Evolutionary conservation across 495 filamentous ascomycete species (phyloP).

Genomic region (Lentithecium fluviatile): DNA sequence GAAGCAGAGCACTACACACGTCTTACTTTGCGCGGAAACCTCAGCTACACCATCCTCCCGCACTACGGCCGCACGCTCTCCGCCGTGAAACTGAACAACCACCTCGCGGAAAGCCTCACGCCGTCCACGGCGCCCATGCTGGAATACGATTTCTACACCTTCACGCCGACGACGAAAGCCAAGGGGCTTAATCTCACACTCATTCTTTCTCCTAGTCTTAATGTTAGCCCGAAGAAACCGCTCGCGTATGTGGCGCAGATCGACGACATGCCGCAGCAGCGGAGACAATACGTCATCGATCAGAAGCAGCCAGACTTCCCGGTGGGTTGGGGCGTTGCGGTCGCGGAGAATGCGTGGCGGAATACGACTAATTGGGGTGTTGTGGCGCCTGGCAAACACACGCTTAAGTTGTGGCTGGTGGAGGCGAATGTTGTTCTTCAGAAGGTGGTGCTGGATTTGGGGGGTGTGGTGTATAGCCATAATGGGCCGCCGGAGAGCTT

Average conservation of each 20-base stretch:
- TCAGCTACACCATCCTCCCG: conserved; percentile 47
- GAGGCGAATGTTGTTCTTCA: conserved; percentile 67
- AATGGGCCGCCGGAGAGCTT: conserved; percentile 69
- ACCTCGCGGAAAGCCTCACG: conserved; percentile 50
- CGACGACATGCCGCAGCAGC: conserved; percentile 47
- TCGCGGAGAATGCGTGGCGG: conserved; percentile 60
- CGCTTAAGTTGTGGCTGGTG: conserved; percentile 59
- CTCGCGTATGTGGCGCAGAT: conserved; percentile 62
- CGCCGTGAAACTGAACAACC: conserved; percentile 57
- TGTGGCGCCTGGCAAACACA: conserved; percentile 52
- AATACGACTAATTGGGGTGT: conserved; percentile 56
- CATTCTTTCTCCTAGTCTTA: conserved; percentile 59
- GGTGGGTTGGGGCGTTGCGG: conserved; percentile 56
- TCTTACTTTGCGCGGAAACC: conserved; percentile 40
- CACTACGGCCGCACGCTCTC: conserved; percentile 59
- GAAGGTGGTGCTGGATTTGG: conserved; percentile 66
- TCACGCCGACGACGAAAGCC: conserved; percentile 42
- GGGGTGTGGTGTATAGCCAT: conserved; percentile 63
- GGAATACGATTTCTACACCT: conserved; percentile 66
- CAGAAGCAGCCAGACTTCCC: conserved; percentile 48
- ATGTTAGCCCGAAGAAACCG: conserved; percentile 58
- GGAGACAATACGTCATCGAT: conserved; percentile 54
- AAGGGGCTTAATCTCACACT: conserved; percentile 59
- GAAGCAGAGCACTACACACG: conserved; percentile 55
- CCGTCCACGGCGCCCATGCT: conserved; percentile 53